Percentiles rank a stretch among this genome's conserved stretches.
Evolutionary conservation across 495 filamentous ascomycete genomes (phyloP).

Genomic region (Penicillium malachiteum): DNA sequence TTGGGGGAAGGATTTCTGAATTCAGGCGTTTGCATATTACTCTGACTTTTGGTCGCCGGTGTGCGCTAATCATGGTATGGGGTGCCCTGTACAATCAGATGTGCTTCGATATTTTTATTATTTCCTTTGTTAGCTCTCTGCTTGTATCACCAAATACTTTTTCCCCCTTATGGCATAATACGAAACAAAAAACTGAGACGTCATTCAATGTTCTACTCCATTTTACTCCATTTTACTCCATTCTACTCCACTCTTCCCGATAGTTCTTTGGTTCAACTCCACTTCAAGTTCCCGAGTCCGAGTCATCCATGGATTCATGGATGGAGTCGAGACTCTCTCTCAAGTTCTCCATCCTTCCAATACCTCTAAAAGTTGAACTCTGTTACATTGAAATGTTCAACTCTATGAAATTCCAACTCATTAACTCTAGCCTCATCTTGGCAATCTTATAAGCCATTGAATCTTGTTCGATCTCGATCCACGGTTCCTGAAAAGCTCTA

Average conservation of each 20-base stretch:
- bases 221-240: not conserved
- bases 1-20: conserved; percentile 19
- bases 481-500: conserved; percentile 8
- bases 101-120: not conserved
- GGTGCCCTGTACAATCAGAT: conserved; percentile 28
- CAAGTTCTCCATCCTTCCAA: too few species aligned
- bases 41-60: conserved; percentile 13
- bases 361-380: too few species aligned
- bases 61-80: conserved; percentile 19
- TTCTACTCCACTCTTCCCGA: conserved; percentile 1
- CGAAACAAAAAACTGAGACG: conserved; percentile 12
- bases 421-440: not conserved
- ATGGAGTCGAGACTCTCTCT: too few species aligned
- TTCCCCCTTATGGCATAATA: conserved; percentile 19
- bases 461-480: conserved; percentile 11
- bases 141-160: conserved; percentile 20
- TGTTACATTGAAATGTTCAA: too few species aligned
- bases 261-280: not conserved
- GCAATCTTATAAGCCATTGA: conserved; percentile 5
- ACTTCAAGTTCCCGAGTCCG: not conserved
- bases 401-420: too few species aligned
- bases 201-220: conserved; percentile 4
- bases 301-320: too few species aligned
- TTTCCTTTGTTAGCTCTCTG: conserved; percentile 11
- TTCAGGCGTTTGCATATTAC: conserved; percentile 26